Evolutionary conservation across 2,329 filamentous ascomycete species (phyloP), one percentile per base, ranked within the genome.

Genomic region (Colletotrichum tabaci): DNA sequence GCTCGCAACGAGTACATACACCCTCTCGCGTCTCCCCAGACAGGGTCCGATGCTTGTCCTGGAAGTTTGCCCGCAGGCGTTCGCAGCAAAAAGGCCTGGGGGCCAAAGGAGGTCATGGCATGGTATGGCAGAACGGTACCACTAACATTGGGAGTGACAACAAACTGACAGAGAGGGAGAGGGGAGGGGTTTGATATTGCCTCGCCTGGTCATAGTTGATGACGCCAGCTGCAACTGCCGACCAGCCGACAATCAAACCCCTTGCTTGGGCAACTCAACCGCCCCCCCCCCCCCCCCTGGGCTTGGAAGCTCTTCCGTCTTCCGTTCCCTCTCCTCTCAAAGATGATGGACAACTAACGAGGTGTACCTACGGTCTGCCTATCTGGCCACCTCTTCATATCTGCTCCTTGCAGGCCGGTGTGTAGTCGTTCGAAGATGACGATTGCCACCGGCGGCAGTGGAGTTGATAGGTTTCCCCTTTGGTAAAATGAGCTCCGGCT

Each of bases 51-150:
- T 23, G 23, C 23, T 58, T 58, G 26, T 50, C 64, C 61, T 52
- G 44, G 50, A 55, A n/a, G 53, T 42, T 16, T 26, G 58, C 66
- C 52, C 55, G 66, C 69, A 72, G 65, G 66, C 62, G 66, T 72
- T 72, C 65, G 65, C 69, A 69, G 64, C 64, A 62, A 55, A 50
- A 13, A 26, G 26, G 26, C 26, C 26, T 4, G 26, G 26, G 26
- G 13, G 7, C 50, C 12, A 13, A 15, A 30, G 15, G 4, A 16
- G 16, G 23, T 23, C 26, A 47, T 26, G 30, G 57, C 10, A 46
- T 30, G 16, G 44, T 12, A 47, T 23, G 16, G 15, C 40, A 46
- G 23, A 30, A 23, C 12, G 38, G 52, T 42, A 52, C n/a, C 44
- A 55, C 49, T 26, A 47, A 55, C 49, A 44, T 38, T 21, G 9